Base-by-base conservation (phyloP, 768 basidiomycete genomes). In the Tricholoma furcatifolium region DNA sequence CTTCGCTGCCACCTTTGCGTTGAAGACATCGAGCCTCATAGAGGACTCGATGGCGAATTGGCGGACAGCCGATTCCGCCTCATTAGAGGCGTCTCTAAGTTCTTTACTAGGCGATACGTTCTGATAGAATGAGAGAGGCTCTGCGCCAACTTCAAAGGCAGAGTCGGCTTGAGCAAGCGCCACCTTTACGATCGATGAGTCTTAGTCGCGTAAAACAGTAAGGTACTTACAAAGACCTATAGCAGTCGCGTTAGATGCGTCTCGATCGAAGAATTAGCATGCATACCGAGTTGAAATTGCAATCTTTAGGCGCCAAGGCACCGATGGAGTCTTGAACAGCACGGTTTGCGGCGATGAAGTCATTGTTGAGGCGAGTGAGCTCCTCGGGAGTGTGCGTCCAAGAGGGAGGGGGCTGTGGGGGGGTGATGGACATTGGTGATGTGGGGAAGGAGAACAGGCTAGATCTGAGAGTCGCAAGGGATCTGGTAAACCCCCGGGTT, bases 21-120 rank as follows among this genome's bases (percentile, higher is more conserved):
- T 73, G 74, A 80, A 94, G 43, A 94, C 79, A 62, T 95, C 93
- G 44, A 86, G 64, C 11, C 91, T 83, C 88, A 93, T 91, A 12
- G 84, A 85, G 1, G 81, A 74, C 62, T 93, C 88, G 49, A 93
- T 88, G 21, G 74, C 73, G 58, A 82, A 92, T 58, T 91, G 83
- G 50, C 86, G 82, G 15, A 84, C 70, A 30, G 82, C 72, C n/a
- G 80, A 77, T 64, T 93, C 88, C 2, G 87, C 85, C 36, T 80
- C 79, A 50, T 83, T 90, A 4, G 88, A 85, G 1, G 90, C 88
- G 63, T 93, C 91, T 1, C 92, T 81, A n/a, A 94, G 78, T 39
- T 78, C 82, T 65, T 91, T 85, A 50, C 76, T 73, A 1, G 83
- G 73, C 23, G 89, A 87, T 23, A 93, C 90, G 59, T 92, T 88